Evolutionary conservation across 1,284 basidiomycete species (phyloP).

Genomic region (Neolentinus lepideus): DNA sequence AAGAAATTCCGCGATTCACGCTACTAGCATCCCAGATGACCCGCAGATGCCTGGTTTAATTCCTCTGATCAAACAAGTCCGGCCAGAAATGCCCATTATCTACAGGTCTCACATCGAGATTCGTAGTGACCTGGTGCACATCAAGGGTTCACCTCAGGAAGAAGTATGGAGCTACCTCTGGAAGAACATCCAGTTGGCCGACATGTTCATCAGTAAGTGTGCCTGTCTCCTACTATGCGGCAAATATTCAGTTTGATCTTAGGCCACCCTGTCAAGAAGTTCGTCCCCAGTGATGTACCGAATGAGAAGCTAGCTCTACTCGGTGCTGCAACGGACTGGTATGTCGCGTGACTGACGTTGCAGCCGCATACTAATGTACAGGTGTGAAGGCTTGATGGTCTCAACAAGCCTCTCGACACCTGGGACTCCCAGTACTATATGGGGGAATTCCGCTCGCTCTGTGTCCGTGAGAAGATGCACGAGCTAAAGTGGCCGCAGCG

Average conservation of each 20-base stretch:
- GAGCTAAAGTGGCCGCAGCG: constrained; percentile 74
- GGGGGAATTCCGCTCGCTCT: constrained; percentile 73
- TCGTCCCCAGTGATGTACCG: constrained; percentile 81
- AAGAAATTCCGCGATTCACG: constrained; percentile 6
- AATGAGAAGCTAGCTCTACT: constrained; percentile 60
- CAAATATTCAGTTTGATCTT: not conserved
- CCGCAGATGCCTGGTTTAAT: constrained; percentile 85
- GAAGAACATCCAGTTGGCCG: constrained; percentile 80
- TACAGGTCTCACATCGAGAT: constrained; percentile 92
- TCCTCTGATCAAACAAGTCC: constrained; percentile 75
- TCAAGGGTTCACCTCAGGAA: constrained; percentile 72
- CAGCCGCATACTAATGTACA: not conserved
- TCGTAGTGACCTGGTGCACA: constrained; percentile 69
- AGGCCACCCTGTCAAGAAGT: constrained; percentile 83
- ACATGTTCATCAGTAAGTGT: constrained; percentile 62
- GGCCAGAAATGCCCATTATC: constrained; percentile 76
- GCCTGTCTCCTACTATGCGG: not conserved
- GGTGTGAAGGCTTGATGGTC: constrained; percentile 66
- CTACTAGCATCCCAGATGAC: constrained; percentile 43
- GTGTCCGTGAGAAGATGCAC: constrained; percentile 69
- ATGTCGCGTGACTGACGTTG: constrained; percentile 16
- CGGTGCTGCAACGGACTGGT: constrained; percentile 79
- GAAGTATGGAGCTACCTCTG: constrained; percentile 88
- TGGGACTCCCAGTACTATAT: constrained; percentile 81
- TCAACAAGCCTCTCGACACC: constrained; percentile 73